Percentiles rank a stretch among this genome's conserved stretches.
These are phyloP conservation scores for Fraxinus velutina DNA, from an alignment of 305 asterid species.

Conservation along the genomic window DNA sequence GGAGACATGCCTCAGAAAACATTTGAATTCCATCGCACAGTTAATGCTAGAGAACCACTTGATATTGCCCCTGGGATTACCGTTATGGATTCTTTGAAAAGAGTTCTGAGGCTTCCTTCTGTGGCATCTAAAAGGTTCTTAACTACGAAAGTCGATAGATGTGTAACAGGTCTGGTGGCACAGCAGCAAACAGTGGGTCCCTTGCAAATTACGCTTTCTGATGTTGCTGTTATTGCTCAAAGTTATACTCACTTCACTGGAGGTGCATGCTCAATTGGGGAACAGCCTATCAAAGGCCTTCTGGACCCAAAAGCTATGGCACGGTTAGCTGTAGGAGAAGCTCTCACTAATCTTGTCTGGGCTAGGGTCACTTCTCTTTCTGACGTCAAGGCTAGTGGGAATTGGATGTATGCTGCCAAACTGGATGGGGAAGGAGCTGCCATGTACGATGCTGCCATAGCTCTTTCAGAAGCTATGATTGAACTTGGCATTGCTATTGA, in stretches of 20 bases:
- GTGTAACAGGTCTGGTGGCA: slow-evolving; percentile 96
- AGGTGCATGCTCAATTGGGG: slow-evolving; percentile 84
- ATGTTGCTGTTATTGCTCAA: slow-evolving; percentile 91
- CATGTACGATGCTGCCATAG: slow-evolving; percentile 91
- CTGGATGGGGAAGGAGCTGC: slow-evolving; percentile 88
- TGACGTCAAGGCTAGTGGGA: slow-evolving; percentile 85
- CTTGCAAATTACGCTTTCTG: slow-evolving; percentile 80
- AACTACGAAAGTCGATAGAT: slow-evolving; percentile 94
- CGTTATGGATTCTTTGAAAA: slow-evolving; percentile 63
- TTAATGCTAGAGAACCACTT: slow-evolving; percentile 57
- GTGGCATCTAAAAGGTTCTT: slow-evolving; percentile 85
- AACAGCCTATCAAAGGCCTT: slow-evolving; percentile 90
- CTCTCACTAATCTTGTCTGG: slow-evolving; percentile 89
- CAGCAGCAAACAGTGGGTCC: slow-evolving; percentile 99
- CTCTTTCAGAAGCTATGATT: slow-evolving; percentile 88
- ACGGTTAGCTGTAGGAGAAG: slow-evolving; percentile 84
- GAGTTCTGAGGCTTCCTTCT: slow-evolving; percentile 85
- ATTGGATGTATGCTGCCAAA: slow-evolving; percentile 94
- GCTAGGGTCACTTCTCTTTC: slow-evolving; percentile 86
- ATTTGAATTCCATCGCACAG: slow-evolving; percentile 60
- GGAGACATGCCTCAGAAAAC: slow-evolving; percentile 98
- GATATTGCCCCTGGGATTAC: slow-evolving; percentile 78
- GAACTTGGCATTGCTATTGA: slow-evolving; percentile 92
- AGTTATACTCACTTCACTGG: slow-evolving; percentile 71
- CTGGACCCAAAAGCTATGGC: slow-evolving; percentile 91